These are phyloP conservation scores for Haplosporangium sp. DNA, from an alignment of 371 early-diverging fungal genomes.

Conservation along the genomic window DNA sequence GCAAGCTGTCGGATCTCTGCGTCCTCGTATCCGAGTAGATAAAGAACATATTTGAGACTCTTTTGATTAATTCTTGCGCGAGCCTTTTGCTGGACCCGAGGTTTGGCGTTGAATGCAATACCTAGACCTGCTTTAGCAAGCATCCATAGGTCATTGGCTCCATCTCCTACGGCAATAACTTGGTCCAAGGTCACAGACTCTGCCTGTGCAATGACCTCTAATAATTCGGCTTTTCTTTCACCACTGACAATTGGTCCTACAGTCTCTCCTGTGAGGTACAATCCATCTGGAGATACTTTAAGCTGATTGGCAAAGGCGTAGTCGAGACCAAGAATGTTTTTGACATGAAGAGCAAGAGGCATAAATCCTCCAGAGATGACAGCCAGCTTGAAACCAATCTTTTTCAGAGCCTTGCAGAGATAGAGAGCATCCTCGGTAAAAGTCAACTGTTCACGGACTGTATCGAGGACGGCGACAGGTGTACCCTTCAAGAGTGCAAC, in stretches of 20 bases:
- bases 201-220: conserved; percentile 94
- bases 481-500: conserved; percentile 91
- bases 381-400: conserved; percentile 92
- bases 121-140: conserved; percentile 96
- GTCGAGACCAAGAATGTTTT: conserved; percentile 89
- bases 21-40: conserved; percentile 61
- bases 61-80: conserved; percentile 93
- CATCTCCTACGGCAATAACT: conserved; percentile 99
- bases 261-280: conserved; percentile 86
- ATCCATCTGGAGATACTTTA: conserved; percentile 85
- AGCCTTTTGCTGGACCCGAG: conserved; percentile 93
- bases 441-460: conserved; percentile 77
- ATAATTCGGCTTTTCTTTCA: conserved; percentile 91
- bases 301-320: conserved; percentile 98
- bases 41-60: conserved; percentile 84
- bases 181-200: conserved; percentile 87
- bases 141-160: conserved; percentile 99
- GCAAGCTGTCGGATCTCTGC: conserved; percentile 57
- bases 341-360: conserved; percentile 92
- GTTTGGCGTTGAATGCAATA: conserved; percentile 99
- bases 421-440: conserved; percentile 94
- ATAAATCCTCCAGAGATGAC: conserved; percentile 97
- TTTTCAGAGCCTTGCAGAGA: conserved; percentile 89
- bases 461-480: conserved; percentile 82
- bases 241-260: conserved; percentile 93